These are phyloP conservation scores for Ascobolus immersus DNA, from an alignment of 495 filamentous ascomycete species.

Conservation along the genomic window DNA sequence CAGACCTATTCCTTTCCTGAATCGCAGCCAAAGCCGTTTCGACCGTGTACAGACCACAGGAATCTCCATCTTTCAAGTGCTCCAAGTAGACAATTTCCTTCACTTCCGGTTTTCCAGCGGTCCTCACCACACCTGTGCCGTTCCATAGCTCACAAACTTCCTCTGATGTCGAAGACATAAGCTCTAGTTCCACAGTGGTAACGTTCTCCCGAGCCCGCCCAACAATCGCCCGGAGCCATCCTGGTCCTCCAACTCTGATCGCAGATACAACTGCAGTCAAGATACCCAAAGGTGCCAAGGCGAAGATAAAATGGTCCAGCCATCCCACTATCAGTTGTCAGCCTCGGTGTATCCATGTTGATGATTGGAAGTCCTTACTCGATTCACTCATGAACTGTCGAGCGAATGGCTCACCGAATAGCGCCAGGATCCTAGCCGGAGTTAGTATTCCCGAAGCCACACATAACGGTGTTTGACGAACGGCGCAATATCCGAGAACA, in stretches of 20 bases:
- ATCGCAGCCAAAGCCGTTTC: background rate
- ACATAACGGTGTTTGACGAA: background rate
- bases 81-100: slow-evolving; percentile 1
- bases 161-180: slow-evolving; percentile 16
- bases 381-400: slow-evolving; percentile 30
- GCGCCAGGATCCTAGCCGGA: slow-evolving; percentile 22
- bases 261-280: slow-evolving; percentile 25
- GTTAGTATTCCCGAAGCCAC: background rate
- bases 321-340: no score
- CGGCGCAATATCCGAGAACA: slow-evolving; percentile 13
- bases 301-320: slow-evolving; percentile 27
- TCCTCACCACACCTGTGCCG: slow-evolving; percentile 5
- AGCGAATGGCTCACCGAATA: slow-evolving; percentile 28
- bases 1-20: background rate
- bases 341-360: no score
- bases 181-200: slow-evolving; percentile 11
- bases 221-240: slow-evolving; percentile 23
- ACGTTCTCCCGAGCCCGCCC: slow-evolving; percentile 14
- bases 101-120: slow-evolving; percentile 1
- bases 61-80: background rate
- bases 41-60: background rate
- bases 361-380: slow-evolving; percentile 21
- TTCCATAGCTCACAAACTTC: slow-evolving; percentile 16
- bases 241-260: slow-evolving; percentile 25
- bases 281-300: slow-evolving; percentile 26